A percentile compares a stretch with the other conserved stretches of the same genome.
These are phyloP conservation scores for Dictyostelium intermedium DNA, from an alignment of 78 protist genomes.

Conservation along the genomic window DNA sequence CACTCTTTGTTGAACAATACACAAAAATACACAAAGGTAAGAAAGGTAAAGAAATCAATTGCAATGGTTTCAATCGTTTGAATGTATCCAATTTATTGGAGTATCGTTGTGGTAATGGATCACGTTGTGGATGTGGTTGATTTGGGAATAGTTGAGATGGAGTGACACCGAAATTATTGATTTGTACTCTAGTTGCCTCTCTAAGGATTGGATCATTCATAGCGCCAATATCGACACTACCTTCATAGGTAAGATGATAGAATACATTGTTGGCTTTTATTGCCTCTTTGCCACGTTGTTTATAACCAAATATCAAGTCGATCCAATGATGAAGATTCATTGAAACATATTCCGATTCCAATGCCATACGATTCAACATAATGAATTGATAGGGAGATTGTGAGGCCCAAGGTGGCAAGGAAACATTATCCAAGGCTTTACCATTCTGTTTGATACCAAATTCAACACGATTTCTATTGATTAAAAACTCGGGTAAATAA, in stretches of 20 bases:
- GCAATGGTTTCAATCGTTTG: constrained; percentile 13
- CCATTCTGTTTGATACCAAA: constrained; percentile 90
- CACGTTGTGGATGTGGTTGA: constrained; percentile 80
- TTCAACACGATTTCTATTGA: constrained; percentile 82
- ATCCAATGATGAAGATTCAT: constrained; percentile 94
- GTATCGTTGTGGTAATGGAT: constrained; percentile 5
- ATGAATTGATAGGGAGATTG: constrained; percentile 82
- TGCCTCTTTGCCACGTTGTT: constrained; percentile 94
- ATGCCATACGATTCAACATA: constrained; percentile 84
- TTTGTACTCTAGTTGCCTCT: constrained; percentile 74
- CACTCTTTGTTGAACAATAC: constrained; percentile 2
- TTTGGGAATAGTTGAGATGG: constrained; percentile 94
- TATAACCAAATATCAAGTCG: constrained; percentile 96
- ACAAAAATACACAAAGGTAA: constrained; percentile 16
- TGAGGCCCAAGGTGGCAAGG: constrained; percentile 96
- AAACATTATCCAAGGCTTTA: constrained; percentile 82
- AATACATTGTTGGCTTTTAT: constrained; percentile 90
- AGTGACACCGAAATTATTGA: constrained; percentile 96
- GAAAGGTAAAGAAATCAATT: constrained; percentile 10
- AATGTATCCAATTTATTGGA: background rate
- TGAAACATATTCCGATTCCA: constrained; percentile 94
- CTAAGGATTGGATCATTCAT: constrained; percentile 75
- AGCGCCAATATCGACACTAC: constrained; percentile 89
- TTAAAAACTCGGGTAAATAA: constrained; percentile 91
- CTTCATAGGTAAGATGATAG: constrained; percentile 97